Conservation (phyloP, 208 protist genomes). For the Acanthamoeba royreba region DNA sequence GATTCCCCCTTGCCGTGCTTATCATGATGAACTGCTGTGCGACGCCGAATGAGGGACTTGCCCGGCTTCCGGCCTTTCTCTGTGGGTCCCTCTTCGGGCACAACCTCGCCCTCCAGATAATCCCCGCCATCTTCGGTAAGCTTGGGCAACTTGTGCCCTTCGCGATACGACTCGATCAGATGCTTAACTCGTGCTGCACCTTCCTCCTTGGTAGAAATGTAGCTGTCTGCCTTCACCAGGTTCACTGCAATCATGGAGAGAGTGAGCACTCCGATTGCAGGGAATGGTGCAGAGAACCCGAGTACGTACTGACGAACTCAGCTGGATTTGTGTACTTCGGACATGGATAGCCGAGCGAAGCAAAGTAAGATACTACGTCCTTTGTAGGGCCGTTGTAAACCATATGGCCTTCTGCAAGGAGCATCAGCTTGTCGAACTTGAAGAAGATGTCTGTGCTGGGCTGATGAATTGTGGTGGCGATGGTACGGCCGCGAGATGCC, state of each 20-base stretch:
- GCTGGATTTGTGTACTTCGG: constrained; percentile 52
- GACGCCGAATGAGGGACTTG: too few species aligned
- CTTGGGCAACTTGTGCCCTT: not conserved
- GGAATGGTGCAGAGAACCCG: not conserved
- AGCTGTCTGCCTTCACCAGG: constrained; percentile 12
- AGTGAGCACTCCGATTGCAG: not conserved
- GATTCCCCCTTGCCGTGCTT: too few species aligned
- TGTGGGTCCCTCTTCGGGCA: too few species aligned
- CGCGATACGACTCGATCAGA: not conserved
- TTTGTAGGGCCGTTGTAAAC: constrained; percentile 29
- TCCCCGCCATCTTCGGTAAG: not conserved
- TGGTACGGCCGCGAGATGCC: constrained; percentile 6
- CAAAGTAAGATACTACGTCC: constrained; percentile 46
- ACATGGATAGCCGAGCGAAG: constrained; percentile 43
- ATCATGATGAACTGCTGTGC: too few species aligned
- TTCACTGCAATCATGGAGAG: constrained; percentile 25
- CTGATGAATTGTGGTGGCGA: constrained; percentile 49
- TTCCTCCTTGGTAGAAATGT: constrained; percentile 18
- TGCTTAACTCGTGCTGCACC: not conserved
- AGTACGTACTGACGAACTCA: constrained; percentile 34
- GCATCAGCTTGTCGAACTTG: constrained; percentile 47
- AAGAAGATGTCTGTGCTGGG: constrained; percentile 52
- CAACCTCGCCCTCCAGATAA: not conserved
- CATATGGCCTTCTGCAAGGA: constrained; percentile 29
- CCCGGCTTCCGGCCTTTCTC: too few species aligned